Evolutionary conservation across 1,284 basidiomycete genomes (phyloP), one percentile per base, ranked within the genome.

Genomic region (Ustilago trichophora): DNA sequence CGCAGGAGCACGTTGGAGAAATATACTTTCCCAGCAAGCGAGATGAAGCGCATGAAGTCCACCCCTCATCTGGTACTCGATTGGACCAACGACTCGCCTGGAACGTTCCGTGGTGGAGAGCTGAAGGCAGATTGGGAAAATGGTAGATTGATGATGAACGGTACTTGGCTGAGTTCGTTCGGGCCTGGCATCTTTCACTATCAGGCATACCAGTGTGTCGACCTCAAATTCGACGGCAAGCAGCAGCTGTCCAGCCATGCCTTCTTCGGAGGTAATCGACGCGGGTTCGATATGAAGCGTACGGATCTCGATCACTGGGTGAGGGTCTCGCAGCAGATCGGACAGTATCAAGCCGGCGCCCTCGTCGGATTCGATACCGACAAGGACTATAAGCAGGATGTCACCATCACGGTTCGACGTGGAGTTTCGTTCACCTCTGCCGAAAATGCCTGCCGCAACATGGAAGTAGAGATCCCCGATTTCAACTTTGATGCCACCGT

Each of bases 11-110:
- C 73, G n/a, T 53, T 77, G 11, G 48, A 72, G 7, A 55, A 69
- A 24, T 78, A 74, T 41, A 77, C 73, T 0, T 78, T 71, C 51
- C 66, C 73, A 1, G 25, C 51, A 3, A 25, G 11, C 9, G 42
- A 56, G 32, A 58, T 77, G 37, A 42, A 38, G 27, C 40, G 50
- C 25, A 35, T 60, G 34, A 47, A 54, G 18, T 59, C 51, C 5
- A 46, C 5, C 13, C 74, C 76, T 8, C 56, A 60, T 16, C 41
- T 77, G 13, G 74, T 77, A 11, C 55, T 73, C 26, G 76, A 77
- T 48, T 75, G 72, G 70, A 71, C 76, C 27, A 74, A 76, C 44
- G 76, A 77, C 34, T 64, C 63, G 22, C 76, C 76, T 6, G 67
- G 72, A 4, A 72, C 74, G 0, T 73, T 71, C 42, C 36, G 50